Evolutionary conservation across 805 yeast genomes (phyloP), one percentile per base, ranked within the genome.

Genomic region (Kuraishia cidri): DNA sequence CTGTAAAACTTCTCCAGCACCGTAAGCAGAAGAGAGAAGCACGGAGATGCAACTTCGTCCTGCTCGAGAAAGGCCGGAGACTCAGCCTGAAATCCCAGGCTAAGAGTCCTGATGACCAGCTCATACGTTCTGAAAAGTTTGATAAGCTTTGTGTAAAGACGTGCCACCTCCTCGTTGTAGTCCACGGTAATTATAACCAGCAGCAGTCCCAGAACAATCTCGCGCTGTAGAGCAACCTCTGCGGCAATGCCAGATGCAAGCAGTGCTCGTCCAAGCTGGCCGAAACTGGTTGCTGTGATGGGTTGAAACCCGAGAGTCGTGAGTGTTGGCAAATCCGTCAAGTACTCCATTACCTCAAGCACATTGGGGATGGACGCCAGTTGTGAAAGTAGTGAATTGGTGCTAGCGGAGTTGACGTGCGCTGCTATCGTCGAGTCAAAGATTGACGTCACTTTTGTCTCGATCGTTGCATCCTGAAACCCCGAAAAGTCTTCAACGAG

Each of bases 391-490:
- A 73, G 44, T 6, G 46, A 56, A 21, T 55, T 42, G 23, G 66
- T 49, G 23, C 59, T 56, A 1, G 50, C 39, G 23, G 59, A 52
- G 37, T 66, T 64, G 33, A 75, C 54, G 32, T 57, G 55, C 3
- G 56, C 45, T 8, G 66, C 52, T 30, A 79, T 52, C 12, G 56
- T 42, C 1, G 54, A 38, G 21, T 64, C 62, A 38, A 74, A 71
- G 5, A 72, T 54, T 5, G 46, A 6, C 50, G 50, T 19, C 72
- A 60, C 38, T 49, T 54, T 24, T 42, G 45, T 25, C 47, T 56
- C 26, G 54, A 47, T n/a, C n/a, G n/a, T n/a, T n/a, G n/a, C n/a
- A 46, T 52, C 17, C n/a, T 4, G 5, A 4, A 58, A 47, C 18
- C 56, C 22, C 4, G 22, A 16, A 6, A 56, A 52, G 22, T 61